Evolutionary conservation across 768 basidiomycete species (phyloP).

Genomic region (Mycena capillaripes): DNA sequence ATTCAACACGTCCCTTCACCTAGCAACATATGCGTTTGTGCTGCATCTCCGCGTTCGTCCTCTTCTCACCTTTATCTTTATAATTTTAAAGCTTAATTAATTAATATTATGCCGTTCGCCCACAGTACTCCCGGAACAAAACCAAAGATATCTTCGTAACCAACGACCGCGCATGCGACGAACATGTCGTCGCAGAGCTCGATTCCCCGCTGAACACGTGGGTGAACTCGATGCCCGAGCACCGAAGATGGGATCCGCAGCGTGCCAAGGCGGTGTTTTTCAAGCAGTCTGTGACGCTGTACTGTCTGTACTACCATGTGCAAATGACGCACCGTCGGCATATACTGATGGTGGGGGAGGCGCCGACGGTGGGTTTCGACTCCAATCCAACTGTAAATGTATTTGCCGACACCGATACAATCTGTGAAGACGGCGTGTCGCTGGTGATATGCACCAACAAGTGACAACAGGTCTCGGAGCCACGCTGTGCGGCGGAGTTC

Average conservation of each 20-base stretch:
- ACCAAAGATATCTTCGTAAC: slow-evolving; percentile 65
- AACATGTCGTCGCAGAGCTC: slow-evolving; percentile 76
- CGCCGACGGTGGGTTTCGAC: slow-evolving; percentile 39
- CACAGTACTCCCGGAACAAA: slow-evolving; percentile 77
- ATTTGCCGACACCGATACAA: too few relatives aligned
- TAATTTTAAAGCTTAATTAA: background rate
- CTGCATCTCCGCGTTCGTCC: slow-evolving; percentile 66
- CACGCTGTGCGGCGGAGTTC: too few relatives aligned
- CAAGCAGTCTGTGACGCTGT: slow-evolving; percentile 70
- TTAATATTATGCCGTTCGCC: too few relatives aligned
- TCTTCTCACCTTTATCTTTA: background rate
- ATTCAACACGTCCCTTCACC: slow-evolving; percentile 57
- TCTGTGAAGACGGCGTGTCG: too few relatives aligned
- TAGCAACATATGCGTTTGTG: slow-evolving; percentile 53
- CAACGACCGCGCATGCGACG: slow-evolving; percentile 65
- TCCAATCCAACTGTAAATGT: too few relatives aligned
- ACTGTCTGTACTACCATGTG: slow-evolving; percentile 60
- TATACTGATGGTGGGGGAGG: slow-evolving; percentile 72
- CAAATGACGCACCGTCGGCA: slow-evolving; percentile 87
- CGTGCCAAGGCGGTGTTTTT: slow-evolving; percentile 55
- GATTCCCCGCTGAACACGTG: slow-evolving; percentile 85
- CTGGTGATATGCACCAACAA: too few relatives aligned
- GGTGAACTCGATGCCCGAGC: slow-evolving; percentile 75
- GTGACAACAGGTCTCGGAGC: too few relatives aligned
- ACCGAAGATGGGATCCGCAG: slow-evolving; percentile 55